Conservation (phyloP, 192 early-diverging fungal genomes). For the Entomortierella chlamydospora region DNA sequence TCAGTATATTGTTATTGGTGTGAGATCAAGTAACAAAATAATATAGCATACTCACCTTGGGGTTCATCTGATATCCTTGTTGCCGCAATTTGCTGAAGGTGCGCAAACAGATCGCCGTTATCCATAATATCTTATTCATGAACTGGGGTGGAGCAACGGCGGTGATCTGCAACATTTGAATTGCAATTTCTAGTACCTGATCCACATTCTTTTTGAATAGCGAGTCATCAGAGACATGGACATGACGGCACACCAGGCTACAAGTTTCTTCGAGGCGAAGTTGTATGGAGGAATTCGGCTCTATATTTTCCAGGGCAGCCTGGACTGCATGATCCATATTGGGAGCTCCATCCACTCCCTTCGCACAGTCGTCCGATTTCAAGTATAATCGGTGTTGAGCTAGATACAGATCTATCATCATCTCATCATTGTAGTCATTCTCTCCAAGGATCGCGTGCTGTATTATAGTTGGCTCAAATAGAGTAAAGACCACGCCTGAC, state of each 20-base stretch:
- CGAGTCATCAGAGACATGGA: background rate
- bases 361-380: background rate
- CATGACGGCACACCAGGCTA: background rate
- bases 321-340: background rate
- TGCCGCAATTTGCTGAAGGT: background rate
- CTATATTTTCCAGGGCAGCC: background rate
- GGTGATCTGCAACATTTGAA: background rate
- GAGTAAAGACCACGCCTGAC: background rate
- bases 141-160: background rate
- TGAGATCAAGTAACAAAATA: background rate
- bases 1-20: background rate
- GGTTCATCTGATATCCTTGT: too few relatives aligned
- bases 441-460: background rate
- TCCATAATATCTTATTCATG: constrained; percentile 12
- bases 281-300: background rate
- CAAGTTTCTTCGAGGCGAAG: background rate
- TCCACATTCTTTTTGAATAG: background rate
- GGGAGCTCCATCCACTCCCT: too few relatives aligned
- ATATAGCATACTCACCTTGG: constrained; percentile 1
- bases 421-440: background rate
- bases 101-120: background rate
- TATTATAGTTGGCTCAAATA: background rate
- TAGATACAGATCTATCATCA: background rate
- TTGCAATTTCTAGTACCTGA: background rate
- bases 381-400: background rate